Conservation (phyloP, 1,284 basidiomycete genomes). For the Cutaneotrichosporon sp. region DNA sequence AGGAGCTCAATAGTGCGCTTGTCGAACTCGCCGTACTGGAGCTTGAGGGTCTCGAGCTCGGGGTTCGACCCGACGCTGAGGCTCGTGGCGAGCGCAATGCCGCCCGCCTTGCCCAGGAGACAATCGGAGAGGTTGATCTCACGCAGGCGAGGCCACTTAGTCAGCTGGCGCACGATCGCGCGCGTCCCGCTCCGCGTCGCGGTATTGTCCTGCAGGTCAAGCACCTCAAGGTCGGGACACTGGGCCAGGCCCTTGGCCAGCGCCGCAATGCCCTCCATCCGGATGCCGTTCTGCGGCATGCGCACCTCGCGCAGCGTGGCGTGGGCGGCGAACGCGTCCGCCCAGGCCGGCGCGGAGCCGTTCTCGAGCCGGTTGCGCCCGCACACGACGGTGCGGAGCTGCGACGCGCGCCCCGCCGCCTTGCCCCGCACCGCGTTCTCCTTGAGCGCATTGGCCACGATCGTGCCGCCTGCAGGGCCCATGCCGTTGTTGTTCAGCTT, state of each 20-base stretch:
- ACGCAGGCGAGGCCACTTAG: constrained; percentile 65
- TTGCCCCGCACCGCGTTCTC: constrained; percentile 69
- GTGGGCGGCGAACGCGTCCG: constrained; percentile 80
- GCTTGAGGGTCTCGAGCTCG: constrained; percentile 66
- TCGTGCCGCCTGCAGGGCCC: constrained; percentile 81
- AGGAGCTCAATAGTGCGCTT: constrained; percentile 63
- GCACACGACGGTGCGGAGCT: constrained; percentile 78
- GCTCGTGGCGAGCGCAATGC: constrained; percentile 61
- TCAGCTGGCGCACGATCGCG: constrained; percentile 68
- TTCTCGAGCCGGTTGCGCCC: constrained; percentile 93
- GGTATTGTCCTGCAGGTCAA: constrained; percentile 96
- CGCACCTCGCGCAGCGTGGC: constrained; percentile 71
- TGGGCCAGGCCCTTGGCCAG: constrained; percentile 71
- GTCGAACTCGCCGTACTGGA: constrained; percentile 89
- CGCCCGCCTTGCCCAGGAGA: constrained; percentile 63
- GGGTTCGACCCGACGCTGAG: constrained; percentile 61
- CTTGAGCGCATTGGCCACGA: constrained; percentile 78
- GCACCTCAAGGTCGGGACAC: constrained; percentile 63
- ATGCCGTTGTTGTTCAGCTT: constrained; percentile 96
- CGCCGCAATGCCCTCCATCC: constrained; percentile 84
- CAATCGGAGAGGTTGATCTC: constrained; percentile 90
- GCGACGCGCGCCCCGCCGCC: constrained; percentile 61
- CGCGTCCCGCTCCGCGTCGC: constrained; percentile 69
- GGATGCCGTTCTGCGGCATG: constrained; percentile 95
- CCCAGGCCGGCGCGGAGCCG: constrained; percentile 78